Evolutionary conservation across 495 filamentous ascomycete species (phyloP), one percentile per base, ranked within the genome.

Genomic region (Elaphomyces granulatus): DNA sequence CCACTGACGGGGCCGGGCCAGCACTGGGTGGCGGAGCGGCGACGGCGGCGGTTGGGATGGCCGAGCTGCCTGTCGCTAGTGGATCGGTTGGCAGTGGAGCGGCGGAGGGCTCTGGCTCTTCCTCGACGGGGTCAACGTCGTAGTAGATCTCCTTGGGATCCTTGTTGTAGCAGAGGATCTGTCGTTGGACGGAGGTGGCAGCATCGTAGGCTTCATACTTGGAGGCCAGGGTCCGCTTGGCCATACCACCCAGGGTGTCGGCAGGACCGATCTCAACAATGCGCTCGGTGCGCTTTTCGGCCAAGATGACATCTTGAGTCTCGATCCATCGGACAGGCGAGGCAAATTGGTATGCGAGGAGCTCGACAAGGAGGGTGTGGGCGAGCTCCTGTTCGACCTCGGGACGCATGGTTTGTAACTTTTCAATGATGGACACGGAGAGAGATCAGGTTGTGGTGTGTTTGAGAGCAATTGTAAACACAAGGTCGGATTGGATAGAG

Each of bases 121-220:
- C 90, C 51, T 93, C 87, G 9, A 90, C 72, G 1, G 92, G 92
- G 53, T 98, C 90, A 30, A 94, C 85, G 58, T 94, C 87, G 59
- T 99, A 99, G 67, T 99, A 99, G 47, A 99, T 99, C 57, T 96
- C 90, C 58, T 94, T 95, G 8, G 87, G 84, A 55, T 99, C 90
- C 60, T 99, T 99, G 63, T 92, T 95, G 70, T 96, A 99, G 69
- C 90, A 96, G 31, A 96, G 76, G 60, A 99, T 96, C 61, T 96
- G 87, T 48, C 90, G 77, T 58, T 95, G 87, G 14, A 94, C 77
- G 0, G 87, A 94, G 50, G 85, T 87, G 20, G 90, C 90, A 20
- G 92, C 90, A 61, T 99, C 90, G 58, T 94, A 94, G 43, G 90
- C 87, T 73, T 99, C 92, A 63, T 99, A 99, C 61, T 96, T 96